These are phyloP conservation scores for Collybiopsis confluens DNA, from an alignment of 768 basidiomycete genomes.

Conservation along the genomic window DNA sequence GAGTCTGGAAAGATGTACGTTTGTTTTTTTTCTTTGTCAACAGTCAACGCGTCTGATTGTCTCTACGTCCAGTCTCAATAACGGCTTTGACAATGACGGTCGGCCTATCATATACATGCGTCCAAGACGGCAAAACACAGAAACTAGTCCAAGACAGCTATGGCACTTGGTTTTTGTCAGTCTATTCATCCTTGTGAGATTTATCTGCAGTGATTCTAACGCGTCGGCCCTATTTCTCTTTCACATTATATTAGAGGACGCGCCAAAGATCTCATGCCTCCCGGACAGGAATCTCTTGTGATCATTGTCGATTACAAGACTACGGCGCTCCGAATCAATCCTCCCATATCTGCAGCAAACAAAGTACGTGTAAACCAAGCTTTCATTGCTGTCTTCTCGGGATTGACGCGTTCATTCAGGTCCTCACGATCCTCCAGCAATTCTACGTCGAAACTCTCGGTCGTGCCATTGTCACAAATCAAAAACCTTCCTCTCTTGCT, in stretches of 20 bases:
- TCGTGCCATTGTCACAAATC: conserved; percentile 76
- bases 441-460: conserved; percentile 90
- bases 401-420: conserved; percentile 30
- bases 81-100: conserved; percentile 82
- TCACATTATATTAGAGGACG: conserved; percentile 57
- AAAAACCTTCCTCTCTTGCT: conserved; percentile 74
- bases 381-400: not conserved
- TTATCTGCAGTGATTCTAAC: not conserved
- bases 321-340: conserved; percentile 77
- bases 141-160: conserved; percentile 71
- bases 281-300: conserved; percentile 75
- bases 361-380: conserved; percentile 55
- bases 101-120: conserved; percentile 89
- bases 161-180: conserved; percentile 83
- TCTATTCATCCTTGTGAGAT: conserved; percentile 12
- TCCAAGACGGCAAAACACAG: conserved; percentile 83
- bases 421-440: conserved; percentile 76
- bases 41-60: not conserved
- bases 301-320: conserved; percentile 86
- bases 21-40: not conserved
- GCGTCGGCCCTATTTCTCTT: too few species aligned
- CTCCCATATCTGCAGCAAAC: conserved; percentile 74
- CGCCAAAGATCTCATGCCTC: conserved; percentile 85
- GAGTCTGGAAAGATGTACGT: conserved; percentile 86
- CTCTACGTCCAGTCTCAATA: conserved; percentile 65